Evolutionary conservation across 176 grass and related monocot genomes (phyloP).

Genomic region (Phragmites australis): DNA sequence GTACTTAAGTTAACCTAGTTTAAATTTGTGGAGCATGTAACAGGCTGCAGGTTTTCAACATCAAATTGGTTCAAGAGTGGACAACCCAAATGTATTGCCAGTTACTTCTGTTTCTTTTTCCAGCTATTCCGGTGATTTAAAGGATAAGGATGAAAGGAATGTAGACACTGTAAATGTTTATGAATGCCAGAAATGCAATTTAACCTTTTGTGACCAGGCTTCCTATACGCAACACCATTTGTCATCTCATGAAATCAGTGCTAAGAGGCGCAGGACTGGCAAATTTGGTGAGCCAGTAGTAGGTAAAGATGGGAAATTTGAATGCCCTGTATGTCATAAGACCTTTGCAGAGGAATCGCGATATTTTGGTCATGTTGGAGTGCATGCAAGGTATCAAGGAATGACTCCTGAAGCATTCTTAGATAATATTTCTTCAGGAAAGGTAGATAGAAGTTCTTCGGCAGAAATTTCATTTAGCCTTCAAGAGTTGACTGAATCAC

Average conservation of each 20-base stretch:
- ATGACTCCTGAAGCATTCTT: conserved; percentile 58
- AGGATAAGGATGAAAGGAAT: conserved; percentile 35
- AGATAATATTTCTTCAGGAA: conserved; percentile 35
- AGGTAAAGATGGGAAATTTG: conserved; percentile 78
- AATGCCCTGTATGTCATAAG: conserved; percentile 78
- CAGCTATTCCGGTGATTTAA: conserved; percentile 28
- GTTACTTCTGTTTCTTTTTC: conserved; percentile 30
- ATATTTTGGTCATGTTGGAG: conserved; percentile 70
- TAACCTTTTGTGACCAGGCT: conserved; percentile 58
- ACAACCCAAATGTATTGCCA: conserved; percentile 36
- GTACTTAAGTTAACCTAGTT: conserved; percentile 17
- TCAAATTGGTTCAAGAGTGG: conserved; percentile 38
- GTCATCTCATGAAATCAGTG: conserved; percentile 52
- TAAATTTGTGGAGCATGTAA: conserved; percentile 30
- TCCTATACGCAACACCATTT: conserved; percentile 60
- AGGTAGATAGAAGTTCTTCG: conserved; percentile 30
- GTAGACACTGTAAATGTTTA: conserved; percentile 24
- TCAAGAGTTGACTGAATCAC: conserved; percentile 35
- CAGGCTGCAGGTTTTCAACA: conserved; percentile 52
- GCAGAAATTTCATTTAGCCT: conserved; percentile 35
- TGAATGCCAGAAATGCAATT: conserved; percentile 58
- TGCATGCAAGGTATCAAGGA: conserved; percentile 74
- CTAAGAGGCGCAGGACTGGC: conserved; percentile 61
- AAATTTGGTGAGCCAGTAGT: conserved; percentile 53
- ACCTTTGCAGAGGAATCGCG: conserved; percentile 65